Percentiles rank a stretch among this genome's conserved stretches.
Evolutionary conservation across 2,329 filamentous ascomycete species (phyloP).

Genomic region (Botrytis medusae): DNA sequence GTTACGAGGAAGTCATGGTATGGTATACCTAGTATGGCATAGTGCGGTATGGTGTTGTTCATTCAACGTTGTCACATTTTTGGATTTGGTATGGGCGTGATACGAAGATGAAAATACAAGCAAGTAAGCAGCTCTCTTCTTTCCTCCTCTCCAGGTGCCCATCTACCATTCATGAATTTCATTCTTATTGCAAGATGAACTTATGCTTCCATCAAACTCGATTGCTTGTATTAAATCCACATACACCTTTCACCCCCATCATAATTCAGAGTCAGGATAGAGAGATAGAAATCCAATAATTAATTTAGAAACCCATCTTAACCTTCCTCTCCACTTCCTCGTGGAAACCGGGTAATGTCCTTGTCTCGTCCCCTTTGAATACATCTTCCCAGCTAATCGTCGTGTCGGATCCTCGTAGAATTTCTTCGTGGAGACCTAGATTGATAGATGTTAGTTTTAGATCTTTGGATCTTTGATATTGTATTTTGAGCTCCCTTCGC

Average conservation of each 20-base stretch:
- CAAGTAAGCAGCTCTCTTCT: neutral
- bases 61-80: neutral
- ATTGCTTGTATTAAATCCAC: neutral
- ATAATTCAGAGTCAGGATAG: constrained; percentile 19
- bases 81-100: neutral
- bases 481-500: neutral
- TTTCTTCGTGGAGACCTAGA: constrained; percentile 76
- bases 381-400: constrained; percentile 92
- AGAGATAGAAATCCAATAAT: constrained; percentile 3
- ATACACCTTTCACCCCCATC: neutral
- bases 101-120: neutral
- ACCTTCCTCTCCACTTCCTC: constrained; percentile 93
- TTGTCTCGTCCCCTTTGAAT: constrained; percentile 75
- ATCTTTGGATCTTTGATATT: neutral
- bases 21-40: neutral
- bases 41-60: neutral
- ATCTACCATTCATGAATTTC: neutral
- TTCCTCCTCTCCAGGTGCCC: neutral
- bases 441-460: neutral
- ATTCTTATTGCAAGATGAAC: neutral
- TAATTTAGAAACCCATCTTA: constrained; percentile 59
- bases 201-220: neutral
- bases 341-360: constrained; percentile 71
- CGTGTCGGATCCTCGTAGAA: constrained; percentile 75
- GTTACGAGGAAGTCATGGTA: neutral